phyloP scores from a whole-genome alignment of 2,329 filamentous ascomycete genomes.

The Sporothrix protearum region DNA sequence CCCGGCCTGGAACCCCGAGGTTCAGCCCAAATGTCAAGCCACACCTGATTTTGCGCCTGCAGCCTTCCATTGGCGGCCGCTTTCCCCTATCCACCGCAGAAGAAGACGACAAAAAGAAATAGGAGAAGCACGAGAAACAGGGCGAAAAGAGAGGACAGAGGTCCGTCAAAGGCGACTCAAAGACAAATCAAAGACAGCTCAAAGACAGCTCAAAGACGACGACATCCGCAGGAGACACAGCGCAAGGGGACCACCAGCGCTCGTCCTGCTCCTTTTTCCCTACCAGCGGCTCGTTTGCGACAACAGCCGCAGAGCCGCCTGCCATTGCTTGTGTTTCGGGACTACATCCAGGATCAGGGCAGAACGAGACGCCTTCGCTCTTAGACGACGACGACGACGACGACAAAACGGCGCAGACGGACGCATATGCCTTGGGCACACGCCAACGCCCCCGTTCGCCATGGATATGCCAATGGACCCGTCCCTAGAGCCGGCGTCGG shows the following conservation, averaged over 20 bases:
- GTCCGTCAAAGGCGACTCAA: not conserved
- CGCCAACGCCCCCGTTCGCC: not conserved
- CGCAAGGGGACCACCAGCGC: not conserved
- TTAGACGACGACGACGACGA: not conserved
- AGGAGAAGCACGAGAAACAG: not conserved
- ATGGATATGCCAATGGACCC: slow-evolving; percentile 22
- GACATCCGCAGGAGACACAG: not conserved
- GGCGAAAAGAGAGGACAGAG: not conserved
- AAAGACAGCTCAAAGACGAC: not conserved
- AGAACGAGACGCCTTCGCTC: not conserved
- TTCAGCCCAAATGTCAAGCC: slow-evolving; percentile 8
- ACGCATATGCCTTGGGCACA: not conserved
- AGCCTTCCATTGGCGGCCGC: slow-evolving; percentile 10
- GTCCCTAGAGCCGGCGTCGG: slow-evolving; percentile 9
- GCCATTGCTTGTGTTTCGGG: slow-evolving; percentile 5
- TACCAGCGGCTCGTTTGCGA: not conserved
- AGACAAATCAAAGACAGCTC: too few species aligned
- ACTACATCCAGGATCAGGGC: not conserved
- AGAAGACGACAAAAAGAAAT: not conserved
- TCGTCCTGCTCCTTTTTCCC: not conserved
- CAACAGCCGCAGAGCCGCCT: not conserved
- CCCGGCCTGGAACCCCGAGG: not conserved
- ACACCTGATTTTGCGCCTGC: slow-evolving; percentile 1
- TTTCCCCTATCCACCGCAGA: not conserved
- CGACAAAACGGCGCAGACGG: not conserved